phyloP scores from a whole-genome alignment of 2,329 filamentous ascomycete species.

The Aquanectria penicillioides region DNA sequence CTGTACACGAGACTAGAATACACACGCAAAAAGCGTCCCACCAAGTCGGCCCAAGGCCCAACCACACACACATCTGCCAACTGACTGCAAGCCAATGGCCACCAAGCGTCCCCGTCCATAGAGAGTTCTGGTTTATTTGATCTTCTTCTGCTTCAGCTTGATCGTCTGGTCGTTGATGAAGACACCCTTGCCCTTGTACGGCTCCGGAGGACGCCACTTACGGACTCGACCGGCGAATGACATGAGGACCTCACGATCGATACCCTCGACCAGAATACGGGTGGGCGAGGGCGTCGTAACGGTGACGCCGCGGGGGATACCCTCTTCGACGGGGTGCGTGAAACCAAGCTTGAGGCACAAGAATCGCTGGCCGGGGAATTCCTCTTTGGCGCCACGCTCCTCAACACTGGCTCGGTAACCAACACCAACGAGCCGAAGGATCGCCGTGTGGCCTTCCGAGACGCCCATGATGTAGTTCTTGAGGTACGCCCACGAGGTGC shows the following conservation, averaged over 20 bases:
- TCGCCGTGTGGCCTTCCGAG: conserved; percentile 94
- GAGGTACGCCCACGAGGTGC: conserved; percentile 89
- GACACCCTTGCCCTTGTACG: conserved; percentile 99
- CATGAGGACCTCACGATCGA: conserved; percentile 87
- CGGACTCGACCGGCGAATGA: conserved; percentile 91
- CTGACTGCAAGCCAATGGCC: conserved; percentile 20
- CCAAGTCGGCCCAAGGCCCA: conserved; percentile 1
- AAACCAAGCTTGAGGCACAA: conserved; percentile 95
- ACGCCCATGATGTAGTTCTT: conserved; percentile 93
- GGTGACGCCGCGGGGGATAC: conserved; percentile 82
- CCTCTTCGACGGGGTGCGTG: conserved; percentile 93
- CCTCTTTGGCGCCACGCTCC: conserved; percentile 75
- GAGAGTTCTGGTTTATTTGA: conserved; percentile 69
- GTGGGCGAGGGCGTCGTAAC: conserved; percentile 92
- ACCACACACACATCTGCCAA: conserved; percentile 9
- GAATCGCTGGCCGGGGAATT: conserved; percentile 86
- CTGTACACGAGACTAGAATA: conserved; percentile 44
- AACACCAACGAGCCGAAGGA: conserved; percentile 92
- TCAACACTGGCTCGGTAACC: conserved; percentile 94
- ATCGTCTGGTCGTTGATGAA: conserved; percentile 98
- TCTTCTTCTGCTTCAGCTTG: conserved; percentile 97
- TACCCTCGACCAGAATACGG: conserved; percentile 87
- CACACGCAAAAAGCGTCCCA: conserved; percentile 40
- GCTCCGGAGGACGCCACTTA: conserved; percentile 90
- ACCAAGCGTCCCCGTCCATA: conserved; percentile 4